Evolutionary conservation across 1,139 yeast species (phyloP).

Genomic region (Pichia norvegensis): DNA sequence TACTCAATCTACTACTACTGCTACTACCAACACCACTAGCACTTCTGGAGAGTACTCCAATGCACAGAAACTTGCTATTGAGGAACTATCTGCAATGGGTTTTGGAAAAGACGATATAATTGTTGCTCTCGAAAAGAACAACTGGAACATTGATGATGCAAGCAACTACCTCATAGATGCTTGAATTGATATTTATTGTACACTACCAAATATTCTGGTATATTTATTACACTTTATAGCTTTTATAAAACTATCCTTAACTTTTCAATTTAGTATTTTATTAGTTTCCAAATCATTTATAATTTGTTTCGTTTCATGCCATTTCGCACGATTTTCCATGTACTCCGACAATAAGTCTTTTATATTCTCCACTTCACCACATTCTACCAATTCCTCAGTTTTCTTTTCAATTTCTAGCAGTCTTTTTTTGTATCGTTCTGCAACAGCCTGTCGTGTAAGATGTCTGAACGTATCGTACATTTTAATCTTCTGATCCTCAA

Average conservation of each 20-base stretch:
- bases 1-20: neutral
- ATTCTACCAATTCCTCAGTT: slow-evolving; percentile 27
- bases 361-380: slow-evolving; percentile 14
- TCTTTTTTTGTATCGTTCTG: slow-evolving; percentile 26
- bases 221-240: slow-evolving; percentile 32
- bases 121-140: slow-evolving; percentile 58
- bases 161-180: slow-evolving; percentile 70
- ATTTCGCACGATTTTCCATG: slow-evolving; percentile 33
- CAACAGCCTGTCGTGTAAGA: slow-evolving; percentile 29
- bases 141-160: slow-evolving; percentile 77
- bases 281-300: slow-evolving; percentile 43
- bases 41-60: slow-evolving; percentile 12
- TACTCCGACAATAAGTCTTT: slow-evolving; percentile 39
- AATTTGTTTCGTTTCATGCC: neutral
- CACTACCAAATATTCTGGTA: neutral
- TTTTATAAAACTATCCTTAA: slow-evolving; percentile 54
- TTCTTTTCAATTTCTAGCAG: slow-evolving; percentile 28
- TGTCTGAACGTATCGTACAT: slow-evolving; percentile 35
- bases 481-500: slow-evolving; percentile 25
- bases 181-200: neutral
- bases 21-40: neutral
- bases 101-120: slow-evolving; percentile 59
- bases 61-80: slow-evolving; percentile 40
- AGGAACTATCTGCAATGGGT: slow-evolving; percentile 86
- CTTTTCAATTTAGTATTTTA: slow-evolving; percentile 55